phyloP scores from a whole-genome alignment of 2,329 filamentous ascomycete species.

The Neurospora sp. region DNA sequence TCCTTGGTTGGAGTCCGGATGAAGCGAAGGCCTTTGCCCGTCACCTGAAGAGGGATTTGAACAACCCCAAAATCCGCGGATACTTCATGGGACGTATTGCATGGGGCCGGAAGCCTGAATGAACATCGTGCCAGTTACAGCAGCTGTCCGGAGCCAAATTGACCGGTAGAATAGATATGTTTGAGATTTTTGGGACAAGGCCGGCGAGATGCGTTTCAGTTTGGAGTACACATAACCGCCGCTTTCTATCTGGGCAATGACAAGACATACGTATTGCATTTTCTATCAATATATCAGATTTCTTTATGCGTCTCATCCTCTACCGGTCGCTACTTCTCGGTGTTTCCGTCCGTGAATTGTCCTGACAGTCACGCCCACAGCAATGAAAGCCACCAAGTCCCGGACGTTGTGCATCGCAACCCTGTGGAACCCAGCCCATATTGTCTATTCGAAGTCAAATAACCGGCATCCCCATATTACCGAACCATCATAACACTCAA shows the following conservation, averaged over 20 bases:
- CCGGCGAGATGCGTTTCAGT: too few relatives aligned
- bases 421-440: neutral
- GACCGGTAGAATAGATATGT: too few relatives aligned
- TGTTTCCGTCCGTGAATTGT: neutral
- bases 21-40: slow-evolving; percentile 11
- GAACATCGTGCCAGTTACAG: too few relatives aligned
- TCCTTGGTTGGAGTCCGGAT: slow-evolving; percentile 13
- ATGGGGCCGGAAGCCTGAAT: too few relatives aligned
- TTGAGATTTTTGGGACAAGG: too few relatives aligned
- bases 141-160: too few relatives aligned
- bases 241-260: too few relatives aligned
- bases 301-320: neutral
- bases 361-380: neutral
- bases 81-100: neutral
- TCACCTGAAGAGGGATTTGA: slow-evolving; percentile 12
- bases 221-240: too few relatives aligned
- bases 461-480: neutral
- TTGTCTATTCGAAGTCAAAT: neutral
- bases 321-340: neutral
- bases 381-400: neutral
- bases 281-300: too few relatives aligned
- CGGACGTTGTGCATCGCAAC: neutral
- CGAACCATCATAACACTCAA: neutral
- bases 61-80: neutral
- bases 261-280: neutral